Percentiles rank a stretch among this genome's conserved stretches.
Conservation (phyloP, 108 stramenopile genomes). For the Ochromonas danica region DNA sequence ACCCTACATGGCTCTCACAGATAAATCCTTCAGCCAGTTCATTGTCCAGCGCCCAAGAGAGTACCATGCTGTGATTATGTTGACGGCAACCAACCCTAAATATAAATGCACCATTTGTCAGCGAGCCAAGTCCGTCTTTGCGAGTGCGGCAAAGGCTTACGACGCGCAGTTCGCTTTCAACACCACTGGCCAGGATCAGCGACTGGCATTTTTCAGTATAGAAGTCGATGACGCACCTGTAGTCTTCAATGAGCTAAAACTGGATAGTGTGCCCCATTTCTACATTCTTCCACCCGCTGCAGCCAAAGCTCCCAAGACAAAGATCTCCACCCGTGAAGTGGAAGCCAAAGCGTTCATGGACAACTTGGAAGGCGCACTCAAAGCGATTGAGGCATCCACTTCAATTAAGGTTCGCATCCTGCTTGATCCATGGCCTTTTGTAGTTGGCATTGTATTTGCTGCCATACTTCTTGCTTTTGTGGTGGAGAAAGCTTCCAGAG, state of each 20-base stretch:
- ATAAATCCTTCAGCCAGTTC: slow-evolving; percentile 5
- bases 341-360: neutral
- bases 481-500: neutral
- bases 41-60: slow-evolving; percentile 24
- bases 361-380: neutral
- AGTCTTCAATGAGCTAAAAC: slow-evolving; percentile 5
- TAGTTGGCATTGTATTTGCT: neutral
- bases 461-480: slow-evolving; percentile 26
- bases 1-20: neutral
- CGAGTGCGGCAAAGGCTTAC: neutral
- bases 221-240: slow-evolving; percentile 24
- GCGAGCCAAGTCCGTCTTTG: neutral
- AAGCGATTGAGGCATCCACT: neutral
- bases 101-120: slow-evolving; percentile 19
- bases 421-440: slow-evolving; percentile 11
- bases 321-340: slow-evolving; percentile 1
- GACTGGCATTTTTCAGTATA: slow-evolving; percentile 3
- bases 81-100: neutral
- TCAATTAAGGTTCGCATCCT: slow-evolving; percentile 1
- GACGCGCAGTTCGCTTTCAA: neutral
- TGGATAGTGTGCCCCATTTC: neutral
- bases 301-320: neutral
- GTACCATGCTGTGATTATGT: slow-evolving; percentile 20
- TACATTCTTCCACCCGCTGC: slow-evolving; percentile 21
- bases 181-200: neutral